Conservation (phyloP, 1,284 basidiomycete genomes). For the Melampsora larici-populina region DNA sequence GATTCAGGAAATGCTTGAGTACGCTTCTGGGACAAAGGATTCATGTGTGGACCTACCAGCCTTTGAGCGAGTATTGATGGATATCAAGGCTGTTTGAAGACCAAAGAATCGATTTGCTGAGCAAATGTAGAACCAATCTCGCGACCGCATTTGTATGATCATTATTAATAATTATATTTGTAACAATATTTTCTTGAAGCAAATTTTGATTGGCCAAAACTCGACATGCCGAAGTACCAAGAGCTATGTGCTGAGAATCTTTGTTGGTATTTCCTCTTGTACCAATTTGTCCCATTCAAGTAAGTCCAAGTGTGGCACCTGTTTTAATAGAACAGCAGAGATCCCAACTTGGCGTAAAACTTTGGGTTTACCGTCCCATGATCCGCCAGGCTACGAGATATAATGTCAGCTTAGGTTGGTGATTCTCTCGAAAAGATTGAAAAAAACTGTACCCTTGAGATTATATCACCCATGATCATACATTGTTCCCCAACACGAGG, state of each 20-base stretch:
- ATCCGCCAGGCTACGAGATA: neutral
- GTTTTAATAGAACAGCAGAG: neutral
- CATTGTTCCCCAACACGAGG: neutral
- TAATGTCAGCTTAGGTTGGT: neutral
- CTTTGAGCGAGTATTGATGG: constrained; percentile 21
- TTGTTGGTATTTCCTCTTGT: neutral
- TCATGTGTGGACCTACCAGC: constrained; percentile 17
- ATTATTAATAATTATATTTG: no score
- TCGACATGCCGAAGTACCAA: no score
- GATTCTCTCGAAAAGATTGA: neutral
- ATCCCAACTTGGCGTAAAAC: neutral
- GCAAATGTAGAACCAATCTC: no score
- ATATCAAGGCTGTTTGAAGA: constrained; percentile 17
- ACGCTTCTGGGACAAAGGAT: constrained; percentile 30
- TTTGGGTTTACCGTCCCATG: neutral
- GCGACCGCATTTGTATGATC: no score
- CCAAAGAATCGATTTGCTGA: neutral
- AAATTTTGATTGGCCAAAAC: no score
- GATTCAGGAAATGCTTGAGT: constrained; percentile 36
- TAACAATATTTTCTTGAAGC: no score
- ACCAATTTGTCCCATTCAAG: neutral
- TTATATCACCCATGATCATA: neutral
- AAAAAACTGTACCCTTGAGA: neutral
- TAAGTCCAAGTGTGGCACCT: neutral
- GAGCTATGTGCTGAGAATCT: neutral